These are phyloP conservation scores for Claviceps sp. DNA, from an alignment of 2,329 filamentous ascomycete species.

Conservation along the genomic window DNA sequence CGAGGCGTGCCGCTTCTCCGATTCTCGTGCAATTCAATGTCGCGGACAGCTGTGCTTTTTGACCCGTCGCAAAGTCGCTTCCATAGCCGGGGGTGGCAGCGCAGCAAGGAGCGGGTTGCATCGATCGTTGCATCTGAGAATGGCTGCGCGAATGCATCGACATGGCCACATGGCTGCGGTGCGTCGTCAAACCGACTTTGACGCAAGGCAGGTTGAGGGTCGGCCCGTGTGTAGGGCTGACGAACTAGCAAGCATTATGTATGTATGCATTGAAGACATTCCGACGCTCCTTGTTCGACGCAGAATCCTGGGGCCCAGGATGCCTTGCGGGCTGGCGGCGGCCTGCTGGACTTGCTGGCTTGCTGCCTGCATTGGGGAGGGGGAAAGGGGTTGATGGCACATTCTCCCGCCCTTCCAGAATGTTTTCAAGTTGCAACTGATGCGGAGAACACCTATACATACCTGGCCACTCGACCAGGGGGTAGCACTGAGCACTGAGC, in stretches of 20 bases:
- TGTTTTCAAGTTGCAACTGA: constrained; percentile 2
- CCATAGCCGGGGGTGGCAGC: too few relatives aligned
- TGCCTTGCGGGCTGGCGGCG: background rate
- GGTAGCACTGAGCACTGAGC: background rate
- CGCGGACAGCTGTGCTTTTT: background rate
- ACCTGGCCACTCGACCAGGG: constrained; percentile 1
- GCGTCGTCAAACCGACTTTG: constrained; percentile 1
- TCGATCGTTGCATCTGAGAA: background rate
- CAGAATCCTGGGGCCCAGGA: constrained; percentile 4
- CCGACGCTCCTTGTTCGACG: constrained; percentile 5
- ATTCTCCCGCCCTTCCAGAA: constrained; percentile 4
- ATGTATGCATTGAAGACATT: constrained; percentile 6
- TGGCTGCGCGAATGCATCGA: background rate
- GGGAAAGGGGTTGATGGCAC: background rate
- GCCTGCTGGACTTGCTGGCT: background rate
- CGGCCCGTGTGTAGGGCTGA: constrained; percentile 8
- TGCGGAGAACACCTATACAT: background rate
- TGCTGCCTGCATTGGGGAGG: too few relatives aligned
- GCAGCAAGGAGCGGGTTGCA: background rate
- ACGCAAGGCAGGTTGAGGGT: constrained; percentile 4
- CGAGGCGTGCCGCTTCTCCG: background rate
- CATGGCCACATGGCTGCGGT: constrained; percentile 1
- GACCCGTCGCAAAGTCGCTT: background rate
- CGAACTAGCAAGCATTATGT: background rate
- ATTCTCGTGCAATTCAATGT: background rate